Base-by-base conservation (phyloP, 2,329 filamentous ascomycete species). In the Coccinonectria pachysandricola region DNA sequence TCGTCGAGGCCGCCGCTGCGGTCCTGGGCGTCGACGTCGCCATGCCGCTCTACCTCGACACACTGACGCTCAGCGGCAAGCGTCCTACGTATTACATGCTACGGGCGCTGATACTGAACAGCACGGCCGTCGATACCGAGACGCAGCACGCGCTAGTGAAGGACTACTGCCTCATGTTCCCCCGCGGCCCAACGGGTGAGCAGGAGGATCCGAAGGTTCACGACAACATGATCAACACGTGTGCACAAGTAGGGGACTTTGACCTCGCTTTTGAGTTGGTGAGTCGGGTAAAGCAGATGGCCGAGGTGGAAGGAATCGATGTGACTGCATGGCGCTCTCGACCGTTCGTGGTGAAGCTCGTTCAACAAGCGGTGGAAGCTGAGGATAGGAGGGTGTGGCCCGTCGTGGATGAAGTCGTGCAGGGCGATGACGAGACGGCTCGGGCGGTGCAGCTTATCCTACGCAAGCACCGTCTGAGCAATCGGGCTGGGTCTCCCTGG, bases 221-320 rank as follows among this genome's bases (percentile, higher is more conserved):
- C 34, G 32, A 31, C 12, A 25, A 33, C n/a, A 42, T 57, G 15
- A 48, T 56, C 15, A 19, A 38, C 5, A 42, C 40, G 2, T 56
- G 51, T 22, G 40, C 46, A 3, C 29, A 49, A 15, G 30, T 28
- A 4, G 43, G 38, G 3, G 50, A 56, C 23, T 34, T 53, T 23
- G 49, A 54, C 23, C 23, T 57, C 9, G 56, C 53, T 2, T 50
- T 56, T 19, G 46, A 45, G n/a, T 49, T 53, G 23, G 44, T 48
- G 9, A 24, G 23, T 6, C 34, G 36, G 24, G 36, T 31, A n/a
- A 30, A 42, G 20, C 23, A 23, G 11, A 10, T 24, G 13, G 20
- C 13, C 12, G n/a, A 26, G 21, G 11, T 19, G 8, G 16, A 18
- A 8, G 25, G 25, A 6, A 27, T 26, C 4, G 18, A 19, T 16